A percentile compares a stretch with the other conserved stretches of the same genome.
These are phyloP conservation scores for Pyrenula aspistea DNA, from an alignment of 495 filamentous ascomycete genomes.

Conservation along the genomic window DNA sequence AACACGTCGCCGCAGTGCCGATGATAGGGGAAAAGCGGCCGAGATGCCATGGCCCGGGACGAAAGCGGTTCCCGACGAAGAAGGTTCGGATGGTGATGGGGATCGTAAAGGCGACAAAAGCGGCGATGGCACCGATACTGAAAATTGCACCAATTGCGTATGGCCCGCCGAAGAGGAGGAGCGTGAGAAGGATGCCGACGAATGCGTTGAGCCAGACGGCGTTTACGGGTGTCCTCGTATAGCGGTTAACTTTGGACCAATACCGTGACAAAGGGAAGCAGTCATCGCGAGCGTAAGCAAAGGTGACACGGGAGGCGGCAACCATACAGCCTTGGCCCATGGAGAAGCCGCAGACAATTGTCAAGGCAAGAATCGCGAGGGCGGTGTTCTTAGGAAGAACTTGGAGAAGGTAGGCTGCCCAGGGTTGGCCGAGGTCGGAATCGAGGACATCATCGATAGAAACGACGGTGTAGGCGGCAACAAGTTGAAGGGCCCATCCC, in stretches of 20 bases:
- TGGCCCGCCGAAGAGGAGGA: slow-evolving; percentile 57
- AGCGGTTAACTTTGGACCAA: slow-evolving; percentile 54
- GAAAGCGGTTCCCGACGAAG: slow-evolving; percentile 60
- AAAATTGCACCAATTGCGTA: slow-evolving; percentile 64
- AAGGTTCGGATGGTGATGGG: slow-evolving; percentile 66
- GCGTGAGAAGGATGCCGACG: slow-evolving; percentile 50
- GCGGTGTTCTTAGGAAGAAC: slow-evolving; percentile 53
- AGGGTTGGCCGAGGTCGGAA: slow-evolving; percentile 62
- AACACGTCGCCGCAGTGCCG: slow-evolving; percentile 46
- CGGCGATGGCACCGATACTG: slow-evolving; percentile 63
- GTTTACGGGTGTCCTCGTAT: slow-evolving; percentile 64
- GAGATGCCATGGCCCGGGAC: slow-evolving; percentile 63
- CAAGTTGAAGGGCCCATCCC: slow-evolving; percentile 66
- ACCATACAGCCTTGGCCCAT: slow-evolving; percentile 84
- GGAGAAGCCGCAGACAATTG: slow-evolving; percentile 64
- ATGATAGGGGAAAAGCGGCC: slow-evolving; percentile 50
- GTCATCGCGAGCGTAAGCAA: slow-evolving; percentile 69
- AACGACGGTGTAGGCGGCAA: slow-evolving; percentile 69
- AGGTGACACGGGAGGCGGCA: slow-evolving; percentile 65
- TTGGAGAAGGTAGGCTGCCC: slow-evolving; percentile 63
- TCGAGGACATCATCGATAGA: slow-evolving; percentile 50
- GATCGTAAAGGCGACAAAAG: slow-evolving; percentile 62
- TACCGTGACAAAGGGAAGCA: slow-evolving; percentile 56
- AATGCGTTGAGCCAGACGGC: slow-evolving; percentile 62
- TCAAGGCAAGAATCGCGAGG: slow-evolving; percentile 55